A percentile compares a stretch with the other conserved stretches of the same genome.
These are phyloP conservation scores for Diaporthe helianthi DNA, from an alignment of 2,329 filamentous ascomycete genomes.

Conservation along the genomic window DNA sequence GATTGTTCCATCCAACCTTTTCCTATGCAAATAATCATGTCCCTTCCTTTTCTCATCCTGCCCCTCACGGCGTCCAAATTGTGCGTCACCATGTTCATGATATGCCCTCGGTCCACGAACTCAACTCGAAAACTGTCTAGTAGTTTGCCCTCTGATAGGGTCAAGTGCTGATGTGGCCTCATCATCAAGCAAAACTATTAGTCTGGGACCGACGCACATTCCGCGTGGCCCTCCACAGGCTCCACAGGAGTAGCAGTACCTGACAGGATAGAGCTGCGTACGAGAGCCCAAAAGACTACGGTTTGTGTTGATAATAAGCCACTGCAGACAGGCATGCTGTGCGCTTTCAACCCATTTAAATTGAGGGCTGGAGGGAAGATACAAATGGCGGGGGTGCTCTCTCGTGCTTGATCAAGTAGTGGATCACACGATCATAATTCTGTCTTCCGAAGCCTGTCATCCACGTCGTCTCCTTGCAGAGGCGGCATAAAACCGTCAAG, in stretches of 20 bases:
- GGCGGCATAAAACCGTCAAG: constrained; percentile 30
- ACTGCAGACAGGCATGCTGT: not conserved
- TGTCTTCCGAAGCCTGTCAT: constrained; percentile 27
- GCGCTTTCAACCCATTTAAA: not conserved
- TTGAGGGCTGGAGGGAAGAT: not conserved
- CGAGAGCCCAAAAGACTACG: constrained; percentile 48
- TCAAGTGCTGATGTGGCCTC: constrained; percentile 44
- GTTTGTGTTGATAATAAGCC: not conserved
- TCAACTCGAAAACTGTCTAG: constrained; percentile 35
- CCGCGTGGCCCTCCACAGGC: not conserved
- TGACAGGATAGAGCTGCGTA: constrained; percentile 40
- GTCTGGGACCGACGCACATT: constrained; percentile 1
- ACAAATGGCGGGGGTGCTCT: no score
- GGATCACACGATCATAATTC: constrained; percentile 26
- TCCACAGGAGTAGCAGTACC: not conserved
- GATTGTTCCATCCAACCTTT: constrained; percentile 34
- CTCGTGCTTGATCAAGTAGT: not conserved
- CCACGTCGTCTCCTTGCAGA: not conserved
- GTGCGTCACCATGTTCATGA: constrained; percentile 39
- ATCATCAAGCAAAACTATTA: constrained; percentile 48
- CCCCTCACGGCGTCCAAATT: constrained; percentile 30
- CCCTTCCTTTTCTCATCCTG: constrained; percentile 26
- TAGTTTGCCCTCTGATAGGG: constrained; percentile 32
- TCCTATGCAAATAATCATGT: constrained; percentile 35
- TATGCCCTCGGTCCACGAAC: constrained; percentile 36